Evolutionary conservation across 2,329 filamentous ascomycete species (phyloP).

Genomic region (Trichoderma lentiforme): DNA sequence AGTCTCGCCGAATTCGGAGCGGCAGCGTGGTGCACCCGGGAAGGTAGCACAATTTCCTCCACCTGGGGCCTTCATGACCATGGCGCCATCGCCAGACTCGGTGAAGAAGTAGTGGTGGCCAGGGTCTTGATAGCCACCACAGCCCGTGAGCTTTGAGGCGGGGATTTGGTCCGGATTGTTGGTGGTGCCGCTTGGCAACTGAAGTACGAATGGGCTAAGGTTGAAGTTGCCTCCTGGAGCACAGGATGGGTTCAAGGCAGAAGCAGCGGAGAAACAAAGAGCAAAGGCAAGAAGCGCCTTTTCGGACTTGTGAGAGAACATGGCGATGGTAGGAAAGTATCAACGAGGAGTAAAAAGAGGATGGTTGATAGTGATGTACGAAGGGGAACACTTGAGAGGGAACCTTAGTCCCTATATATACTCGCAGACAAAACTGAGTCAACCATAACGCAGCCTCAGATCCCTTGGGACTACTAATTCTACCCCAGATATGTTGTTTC

Average conservation of each 20-base stretch:
- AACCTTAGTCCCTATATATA: no score
- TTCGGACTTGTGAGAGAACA: no score
- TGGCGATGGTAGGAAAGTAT: no score
- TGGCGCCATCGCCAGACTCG: constrained; percentile 29
- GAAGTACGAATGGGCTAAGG: neutral
- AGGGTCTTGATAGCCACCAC: constrained; percentile 32
- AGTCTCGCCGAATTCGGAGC: constrained; percentile 39
- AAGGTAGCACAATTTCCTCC: constrained; percentile 38
- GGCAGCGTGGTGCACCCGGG: constrained; percentile 39
- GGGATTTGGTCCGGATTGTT: neutral
- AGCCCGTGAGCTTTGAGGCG: constrained; percentile 30
- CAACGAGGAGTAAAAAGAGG: no score
- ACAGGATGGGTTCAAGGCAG: neutral
- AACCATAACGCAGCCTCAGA: no score
- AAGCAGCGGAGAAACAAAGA: neutral
- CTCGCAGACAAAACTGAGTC: no score
- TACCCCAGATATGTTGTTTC: no score
- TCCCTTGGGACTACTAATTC: no score
- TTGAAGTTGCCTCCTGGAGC: neutral
- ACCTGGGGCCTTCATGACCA: constrained; percentile 40
- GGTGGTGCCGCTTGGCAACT: neutral
- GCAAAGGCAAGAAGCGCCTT: neutral
- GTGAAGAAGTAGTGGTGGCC: constrained; percentile 35
- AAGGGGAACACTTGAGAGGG: no score
- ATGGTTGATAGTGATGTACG: no score